A percentile compares a stretch with the other conserved stretches of the same genome.
These are phyloP conservation scores for Pelargonium hybrid DNA, from an alignment of 441 rosid genomes.

Conservation along the genomic window DNA sequence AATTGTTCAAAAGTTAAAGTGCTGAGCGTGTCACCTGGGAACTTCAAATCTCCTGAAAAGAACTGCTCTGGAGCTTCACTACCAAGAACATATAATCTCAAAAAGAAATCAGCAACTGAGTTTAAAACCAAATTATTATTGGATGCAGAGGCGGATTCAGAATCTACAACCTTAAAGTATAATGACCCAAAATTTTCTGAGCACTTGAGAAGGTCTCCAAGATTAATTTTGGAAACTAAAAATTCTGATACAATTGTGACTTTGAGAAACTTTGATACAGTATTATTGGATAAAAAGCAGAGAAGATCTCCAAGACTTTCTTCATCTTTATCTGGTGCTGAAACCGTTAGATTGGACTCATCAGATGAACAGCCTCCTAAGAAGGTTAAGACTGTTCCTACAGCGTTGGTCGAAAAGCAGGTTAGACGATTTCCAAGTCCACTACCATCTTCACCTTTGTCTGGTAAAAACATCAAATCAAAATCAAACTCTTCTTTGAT, in stretches of 20 bases:
- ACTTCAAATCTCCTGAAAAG: slow-evolving; percentile 1
- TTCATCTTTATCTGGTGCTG: background rate
- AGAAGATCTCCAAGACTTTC: slow-evolving; percentile 20
- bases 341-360: background rate
- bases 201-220: slow-evolving; percentile 23
- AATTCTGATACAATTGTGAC: slow-evolving; percentile 4
- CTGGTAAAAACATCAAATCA: slow-evolving; percentile 8
- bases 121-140: slow-evolving; percentile 15
- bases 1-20: slow-evolving; percentile 10
- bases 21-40: slow-evolving; percentile 2
- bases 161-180: slow-evolving; percentile 5
- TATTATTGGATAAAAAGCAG: slow-evolving; percentile 12
- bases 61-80: background rate
- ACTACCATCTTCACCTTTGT: background rate
- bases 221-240: slow-evolving; percentile 19
- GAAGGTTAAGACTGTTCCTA: background rate
- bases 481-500: slow-evolving; percentile 17
- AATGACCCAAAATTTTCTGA: background rate
- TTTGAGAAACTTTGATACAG: background rate
- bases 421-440: slow-evolving; percentile 9
- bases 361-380: background rate
- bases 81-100: slow-evolving; percentile 8
- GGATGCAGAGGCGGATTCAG: slow-evolving; percentile 17
- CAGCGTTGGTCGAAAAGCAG: slow-evolving; percentile 17
- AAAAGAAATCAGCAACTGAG: slow-evolving; percentile 15